Evolutionary conservation across 2,329 filamentous ascomycete genomes (phyloP), one percentile per base, ranked within the genome.

Genomic region (Bimuria novae-zelandiae): DNA sequence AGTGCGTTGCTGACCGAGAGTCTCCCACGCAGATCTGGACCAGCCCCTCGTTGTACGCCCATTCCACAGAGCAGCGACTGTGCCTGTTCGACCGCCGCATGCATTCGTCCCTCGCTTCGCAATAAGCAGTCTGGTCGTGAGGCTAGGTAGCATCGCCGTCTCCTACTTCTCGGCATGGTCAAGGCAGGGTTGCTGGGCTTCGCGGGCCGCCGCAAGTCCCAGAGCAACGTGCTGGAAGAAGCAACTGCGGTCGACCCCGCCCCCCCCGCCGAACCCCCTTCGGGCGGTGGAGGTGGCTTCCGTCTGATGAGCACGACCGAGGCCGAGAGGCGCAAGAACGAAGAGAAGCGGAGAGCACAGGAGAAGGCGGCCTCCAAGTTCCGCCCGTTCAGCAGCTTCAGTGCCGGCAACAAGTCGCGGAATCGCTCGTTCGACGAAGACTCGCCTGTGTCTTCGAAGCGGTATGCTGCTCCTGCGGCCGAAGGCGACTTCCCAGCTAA

Each of bases 371-470:
- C 60, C 21, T 67, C 64, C 59, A 68, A 69, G 53, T 70, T 71
- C 47, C 63, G 68, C 11, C 64, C 68, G 32, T 73, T 74, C 61
- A 67, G 65, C 57, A 62, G 64, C 55, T 70, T 72, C 55, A 53
- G 56, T 45, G 48, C 57, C 41, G 59, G 60, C 48, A 65, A 57
- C 57, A 72, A 73, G 55, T 65, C 57, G 41, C 67, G 71, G 33
- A 64, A 72, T 25, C 67, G 69, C 3, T 73, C 71, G 3, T 61
- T 71, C 49, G 71, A 73, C 27, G 71, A 72, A 16, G 69, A 72
- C 2, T 73, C 70, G 52, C 68, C 65, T 56, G 60, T 56, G 35
- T 70, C 69, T 47, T 69, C 65, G 33, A 72, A 73, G 57, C 69
- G 71, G 70, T 72, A 71, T 64, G 68, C 60, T 43, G n/a, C 50